phyloP scores from a whole-genome alignment of 805 yeast species.

The Isabelozyma rhagii region DNA sequence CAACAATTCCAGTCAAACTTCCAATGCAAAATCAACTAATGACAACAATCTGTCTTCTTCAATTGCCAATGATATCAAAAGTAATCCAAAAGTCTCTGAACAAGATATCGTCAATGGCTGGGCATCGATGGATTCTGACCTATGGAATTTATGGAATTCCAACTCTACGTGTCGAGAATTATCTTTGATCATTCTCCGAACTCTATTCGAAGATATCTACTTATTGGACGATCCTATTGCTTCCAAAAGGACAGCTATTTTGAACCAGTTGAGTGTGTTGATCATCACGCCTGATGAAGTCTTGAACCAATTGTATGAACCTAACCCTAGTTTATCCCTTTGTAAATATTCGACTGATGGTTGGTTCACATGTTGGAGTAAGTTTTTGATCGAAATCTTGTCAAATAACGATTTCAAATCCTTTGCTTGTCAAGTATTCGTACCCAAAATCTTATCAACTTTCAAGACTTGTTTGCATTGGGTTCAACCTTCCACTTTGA shows the following conservation, averaged over 20 bases:
- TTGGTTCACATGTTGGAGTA: constrained; percentile 78
- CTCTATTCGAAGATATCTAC: constrained; percentile 90
- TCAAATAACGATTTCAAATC: constrained; percentile 24
- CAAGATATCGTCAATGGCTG: constrained; percentile 65
- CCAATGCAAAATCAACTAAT: not conserved
- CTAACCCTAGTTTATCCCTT: constrained; percentile 56
- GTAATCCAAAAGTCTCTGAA: constrained; percentile 31
- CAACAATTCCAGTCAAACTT: constrained; percentile 1
- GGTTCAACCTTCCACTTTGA: constrained; percentile 77
- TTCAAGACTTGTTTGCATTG: constrained; percentile 89
- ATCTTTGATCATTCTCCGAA: constrained; percentile 72
- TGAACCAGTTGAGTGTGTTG: constrained; percentile 81
- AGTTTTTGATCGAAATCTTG: constrained; percentile 31
- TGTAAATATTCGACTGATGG: constrained; percentile 76
- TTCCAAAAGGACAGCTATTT: constrained; percentile 67
- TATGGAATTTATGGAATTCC: constrained; percentile 71
- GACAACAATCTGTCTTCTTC: not conserved
- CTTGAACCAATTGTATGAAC: constrained; percentile 59
- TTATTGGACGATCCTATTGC: constrained; percentile 90
- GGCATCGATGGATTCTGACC: constrained; percentile 80
- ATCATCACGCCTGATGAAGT: constrained; percentile 70
- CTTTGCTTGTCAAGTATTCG: constrained; percentile 40
- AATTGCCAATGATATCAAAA: constrained; percentile 7
- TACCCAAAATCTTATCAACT: constrained; percentile 70
- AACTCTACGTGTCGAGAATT: constrained; percentile 68